Conservation (phyloP, 78 protist genomes). For the Dictyostelium discoideum region DNA sequence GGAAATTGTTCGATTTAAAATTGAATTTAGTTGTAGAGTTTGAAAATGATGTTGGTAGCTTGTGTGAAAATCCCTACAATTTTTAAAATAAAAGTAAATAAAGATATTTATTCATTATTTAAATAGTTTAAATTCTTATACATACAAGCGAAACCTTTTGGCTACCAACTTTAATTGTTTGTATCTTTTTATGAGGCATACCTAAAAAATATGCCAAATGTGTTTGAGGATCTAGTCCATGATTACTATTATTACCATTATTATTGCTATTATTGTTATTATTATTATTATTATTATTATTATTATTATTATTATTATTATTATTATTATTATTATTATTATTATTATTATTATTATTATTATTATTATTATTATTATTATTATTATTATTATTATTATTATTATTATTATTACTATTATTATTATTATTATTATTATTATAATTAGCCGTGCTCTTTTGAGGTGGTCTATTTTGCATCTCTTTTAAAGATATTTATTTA, state of each 20-base stretch:
- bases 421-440: background rate
- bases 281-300: background rate
- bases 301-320: background rate
- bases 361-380: background rate
- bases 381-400: background rate
- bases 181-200: background rate
- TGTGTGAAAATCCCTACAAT: constrained; percentile 35
- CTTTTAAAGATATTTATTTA: background rate
- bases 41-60: background rate
- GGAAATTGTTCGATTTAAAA: constrained; percentile 19
- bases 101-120: too few relatives aligned
- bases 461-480: background rate
- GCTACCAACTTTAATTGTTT: constrained; percentile 7
- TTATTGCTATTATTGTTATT: background rate
- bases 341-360: background rate
- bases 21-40: background rate
- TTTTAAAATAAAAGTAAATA: background rate
- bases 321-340: too few relatives aligned
- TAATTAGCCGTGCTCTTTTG: background rate
- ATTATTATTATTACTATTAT: background rate
- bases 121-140: too few relatives aligned
- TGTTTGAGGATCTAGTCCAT: constrained; percentile 5
- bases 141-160: constrained; percentile 17
- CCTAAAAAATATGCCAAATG: background rate
- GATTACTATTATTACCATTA: background rate